phyloP scores from a whole-genome alignment of 805 yeast genomes.

The Starmerella gropengiesseri region DNA sequence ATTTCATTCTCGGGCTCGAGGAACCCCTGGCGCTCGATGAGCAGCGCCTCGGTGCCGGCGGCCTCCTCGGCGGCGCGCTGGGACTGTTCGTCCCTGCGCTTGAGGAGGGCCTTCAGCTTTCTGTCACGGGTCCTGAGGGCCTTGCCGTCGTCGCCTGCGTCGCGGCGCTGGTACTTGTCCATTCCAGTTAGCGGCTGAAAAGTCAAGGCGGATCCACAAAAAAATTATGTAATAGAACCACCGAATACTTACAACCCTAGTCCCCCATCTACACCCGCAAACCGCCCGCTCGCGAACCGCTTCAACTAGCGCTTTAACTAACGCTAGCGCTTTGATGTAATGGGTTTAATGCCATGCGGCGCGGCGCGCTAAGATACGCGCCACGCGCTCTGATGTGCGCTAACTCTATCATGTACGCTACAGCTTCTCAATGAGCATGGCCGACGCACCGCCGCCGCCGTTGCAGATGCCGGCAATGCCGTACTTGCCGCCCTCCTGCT shows the following conservation, averaged over 20 bases:
- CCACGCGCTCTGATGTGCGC: background rate
- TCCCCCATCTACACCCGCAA: too few relatives aligned
- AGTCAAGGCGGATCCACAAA: background rate
- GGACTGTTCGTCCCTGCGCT: slow-evolving; percentile 58
- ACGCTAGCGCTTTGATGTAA: background rate
- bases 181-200: too few relatives aligned
- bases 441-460: slow-evolving; percentile 99
- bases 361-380: background rate
- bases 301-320: too few relatives aligned
- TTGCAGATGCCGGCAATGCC: slow-evolving; percentile 97
- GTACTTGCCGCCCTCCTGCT: slow-evolving; percentile 74
- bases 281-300: too few relatives aligned
- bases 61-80: slow-evolving; percentile 73
- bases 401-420: slow-evolving; percentile 25
- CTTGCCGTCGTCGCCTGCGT: slow-evolving; percentile 34
- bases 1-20: slow-evolving; percentile 84
- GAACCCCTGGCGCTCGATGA: slow-evolving; percentile 76
- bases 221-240: slow-evolving; percentile 7
- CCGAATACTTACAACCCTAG: too few relatives aligned
- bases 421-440: slow-evolving; percentile 71
- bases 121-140: slow-evolving; percentile 46
- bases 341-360: too few relatives aligned
- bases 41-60: slow-evolving; percentile 71
- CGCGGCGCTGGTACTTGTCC: slow-evolving; percentile 30
- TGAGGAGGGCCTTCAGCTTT: slow-evolving; percentile 31